These are phyloP conservation scores for Pichia sp. DNA, from an alignment of 1,139 yeast species.

Conservation along the genomic window DNA sequence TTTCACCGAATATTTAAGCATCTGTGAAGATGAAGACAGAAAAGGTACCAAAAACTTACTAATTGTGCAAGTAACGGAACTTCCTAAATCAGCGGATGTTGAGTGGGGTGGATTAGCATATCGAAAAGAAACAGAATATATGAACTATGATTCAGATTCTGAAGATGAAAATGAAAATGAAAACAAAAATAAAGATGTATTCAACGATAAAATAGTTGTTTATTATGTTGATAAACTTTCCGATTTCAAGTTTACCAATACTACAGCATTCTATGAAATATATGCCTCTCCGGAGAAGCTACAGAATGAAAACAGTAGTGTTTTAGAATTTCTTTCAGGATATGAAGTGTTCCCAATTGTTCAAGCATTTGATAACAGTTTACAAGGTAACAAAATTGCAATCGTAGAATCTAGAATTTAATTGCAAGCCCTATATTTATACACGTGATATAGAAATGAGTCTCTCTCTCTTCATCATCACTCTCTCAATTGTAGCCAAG, in stretches of 20 bases:
- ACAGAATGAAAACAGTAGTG: not conserved
- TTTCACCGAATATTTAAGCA: conserved; percentile 35
- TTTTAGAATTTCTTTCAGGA: not conserved
- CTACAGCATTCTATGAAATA: conserved; percentile 14
- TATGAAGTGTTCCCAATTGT: conserved; percentile 10
- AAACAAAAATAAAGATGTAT: conserved; percentile 2
- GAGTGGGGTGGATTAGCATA: conserved; percentile 74
- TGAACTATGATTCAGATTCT: conserved; percentile 14
- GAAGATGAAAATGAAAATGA: conserved; percentile 7
- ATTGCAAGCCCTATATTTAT: no score
- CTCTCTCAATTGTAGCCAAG: no score
- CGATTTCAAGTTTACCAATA: not conserved
- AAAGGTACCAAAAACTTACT: conserved; percentile 32
- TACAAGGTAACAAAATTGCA: not conserved
- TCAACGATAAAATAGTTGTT: no score
- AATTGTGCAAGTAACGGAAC: conserved; percentile 50
- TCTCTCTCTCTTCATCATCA: no score
- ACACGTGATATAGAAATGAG: no score
- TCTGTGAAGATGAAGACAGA: conserved; percentile 24
- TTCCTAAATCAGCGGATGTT: conserved; percentile 66
- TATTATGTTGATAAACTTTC: conserved; percentile 5
- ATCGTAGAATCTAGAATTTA: conserved; percentile 3
- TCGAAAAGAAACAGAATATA: conserved; percentile 19
- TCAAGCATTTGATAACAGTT: not conserved
- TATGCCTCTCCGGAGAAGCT: conserved; percentile 7